Base-by-base conservation (phyloP, 2,329 filamentous ascomycete species). In the Cucurbitaria berberidis region DNA sequence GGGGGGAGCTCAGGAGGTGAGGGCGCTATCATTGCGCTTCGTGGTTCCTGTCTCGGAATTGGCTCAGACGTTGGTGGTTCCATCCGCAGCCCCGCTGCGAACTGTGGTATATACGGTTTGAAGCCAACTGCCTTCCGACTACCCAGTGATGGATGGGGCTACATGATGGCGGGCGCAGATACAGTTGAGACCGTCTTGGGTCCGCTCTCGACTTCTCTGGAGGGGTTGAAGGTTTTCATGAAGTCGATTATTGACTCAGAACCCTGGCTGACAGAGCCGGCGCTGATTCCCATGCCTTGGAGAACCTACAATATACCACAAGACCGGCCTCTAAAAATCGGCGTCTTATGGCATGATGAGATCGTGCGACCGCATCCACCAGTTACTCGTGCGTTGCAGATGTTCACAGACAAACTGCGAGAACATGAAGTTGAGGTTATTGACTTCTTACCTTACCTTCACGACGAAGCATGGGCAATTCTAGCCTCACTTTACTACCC, bases 321-420 rank as follows among this genome's bases (percentile, higher is more conserved):
- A 51, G 51, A 53, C 47, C 48, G 60, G 3, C 58, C 59, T 11
- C 69, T 89, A 21, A 82, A 77, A 38, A 76, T 90, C 47, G 87
- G 78, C 4, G 81, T 90, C 27, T 78, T 89, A 72, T 86, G 82
- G 81, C 77, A 87, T 68, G 88, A 90, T 66, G 84, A 82, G 9
- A 78, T 86, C 44, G 86, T 89, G 4, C 78, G 73, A 5, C 88
- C 88, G 0, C 88, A 89, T 45, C 87, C 88, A 2, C 88, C 88
- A 0, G 80, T 90, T 3, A 73, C 78, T 0, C 79, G 86, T 5
- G 86, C 84, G 1, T 68, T 90, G 9, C 69, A 74, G 2, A 68
- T 76, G 5, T 73, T 83, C 0, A 78, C 77, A 0, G 69, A 74
- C 2, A 77, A 70, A 43, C 74, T 87, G 13, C 63, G 73, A 34